Conservation (phyloP, 208 protist genomes). For the Acanthamoeba culbertsoni region DNA sequence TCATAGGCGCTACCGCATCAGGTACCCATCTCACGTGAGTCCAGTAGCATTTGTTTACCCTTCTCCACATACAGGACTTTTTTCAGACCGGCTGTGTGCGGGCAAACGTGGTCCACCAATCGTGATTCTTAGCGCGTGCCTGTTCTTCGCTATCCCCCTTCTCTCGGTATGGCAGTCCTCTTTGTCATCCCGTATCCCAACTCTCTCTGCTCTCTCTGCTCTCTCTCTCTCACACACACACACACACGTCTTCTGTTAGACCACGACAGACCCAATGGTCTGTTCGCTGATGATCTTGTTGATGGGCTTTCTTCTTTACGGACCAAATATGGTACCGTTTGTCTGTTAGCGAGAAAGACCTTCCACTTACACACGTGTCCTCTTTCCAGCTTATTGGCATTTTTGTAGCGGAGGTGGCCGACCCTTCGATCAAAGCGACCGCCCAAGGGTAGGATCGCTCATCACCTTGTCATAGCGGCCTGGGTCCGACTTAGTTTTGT, state of each 20-base stretch:
- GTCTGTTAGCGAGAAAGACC: neutral
- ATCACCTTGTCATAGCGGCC: neutral
- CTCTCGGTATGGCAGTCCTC: too few species aligned
- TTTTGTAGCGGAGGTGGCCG: neutral
- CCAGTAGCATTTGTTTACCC: neutral
- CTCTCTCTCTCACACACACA: neutral
- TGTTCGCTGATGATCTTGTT: neutral
- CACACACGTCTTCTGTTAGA: neutral
- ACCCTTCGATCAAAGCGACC: neutral
- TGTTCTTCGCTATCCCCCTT: neutral
- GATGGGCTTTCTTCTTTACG: neutral
- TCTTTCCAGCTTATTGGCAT: neutral
- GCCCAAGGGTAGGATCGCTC: neutral
- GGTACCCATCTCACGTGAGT: neutral
- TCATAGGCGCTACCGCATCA: neutral
- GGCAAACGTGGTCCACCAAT: neutral
- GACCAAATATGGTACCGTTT: neutral
- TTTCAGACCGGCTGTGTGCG: neutral
- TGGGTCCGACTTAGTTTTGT: neutral
- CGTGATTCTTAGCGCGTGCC: neutral
- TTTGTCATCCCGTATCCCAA: too few species aligned
- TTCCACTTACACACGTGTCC: neutral
- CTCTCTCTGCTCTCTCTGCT: neutral
- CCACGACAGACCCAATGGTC: neutral
- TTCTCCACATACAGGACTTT: neutral